Evolutionary conservation across 148 eudicot genomes (phyloP).

Genomic region (Amaranthus palmeri): DNA sequence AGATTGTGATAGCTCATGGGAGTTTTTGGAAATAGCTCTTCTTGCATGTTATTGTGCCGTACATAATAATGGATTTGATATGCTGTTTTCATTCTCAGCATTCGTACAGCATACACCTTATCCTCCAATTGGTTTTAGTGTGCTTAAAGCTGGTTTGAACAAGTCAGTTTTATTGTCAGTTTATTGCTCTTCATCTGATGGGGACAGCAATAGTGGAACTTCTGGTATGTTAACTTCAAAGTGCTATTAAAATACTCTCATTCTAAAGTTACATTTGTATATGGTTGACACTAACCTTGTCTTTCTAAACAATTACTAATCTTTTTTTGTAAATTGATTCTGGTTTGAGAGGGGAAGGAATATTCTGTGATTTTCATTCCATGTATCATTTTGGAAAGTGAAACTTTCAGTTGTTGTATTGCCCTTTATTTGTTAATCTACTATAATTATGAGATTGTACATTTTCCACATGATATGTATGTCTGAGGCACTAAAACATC

Average conservation of each 20-base stretch:
- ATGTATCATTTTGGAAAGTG: not conserved
- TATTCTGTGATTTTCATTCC: not conserved
- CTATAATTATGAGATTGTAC: not conserved
- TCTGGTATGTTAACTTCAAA: slow-evolving; percentile 47
- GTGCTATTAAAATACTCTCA: slow-evolving; percentile 5
- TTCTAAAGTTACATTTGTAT: not conserved
- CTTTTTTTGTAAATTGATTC: not conserved
- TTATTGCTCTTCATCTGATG: slow-evolving; percentile 59
- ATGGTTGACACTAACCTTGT: not conserved
- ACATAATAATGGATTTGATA: slow-evolving; percentile 84
- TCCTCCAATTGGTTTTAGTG: slow-evolving; percentile 93
- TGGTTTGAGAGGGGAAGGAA: not conserved
- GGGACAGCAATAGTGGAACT: slow-evolving; percentile 38
- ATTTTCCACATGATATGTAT: not conserved
- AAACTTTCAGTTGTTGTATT: not conserved
- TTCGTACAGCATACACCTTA: slow-evolving; percentile 89
- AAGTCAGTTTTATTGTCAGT: slow-evolving; percentile 93
- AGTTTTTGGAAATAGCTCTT: slow-evolving; percentile 77
- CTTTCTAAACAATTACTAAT: not conserved
- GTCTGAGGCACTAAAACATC: too few species aligned
- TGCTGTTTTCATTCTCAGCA: slow-evolving; percentile 92
- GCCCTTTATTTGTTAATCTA: too few species aligned
- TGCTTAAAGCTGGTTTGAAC: slow-evolving; percentile 90
- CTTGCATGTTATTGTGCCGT: slow-evolving; percentile 95
- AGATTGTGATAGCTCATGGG: slow-evolving; percentile 63